Conservation (phyloP, 768 basidiomycete species). For the Boletellus ananiceps region DNA sequence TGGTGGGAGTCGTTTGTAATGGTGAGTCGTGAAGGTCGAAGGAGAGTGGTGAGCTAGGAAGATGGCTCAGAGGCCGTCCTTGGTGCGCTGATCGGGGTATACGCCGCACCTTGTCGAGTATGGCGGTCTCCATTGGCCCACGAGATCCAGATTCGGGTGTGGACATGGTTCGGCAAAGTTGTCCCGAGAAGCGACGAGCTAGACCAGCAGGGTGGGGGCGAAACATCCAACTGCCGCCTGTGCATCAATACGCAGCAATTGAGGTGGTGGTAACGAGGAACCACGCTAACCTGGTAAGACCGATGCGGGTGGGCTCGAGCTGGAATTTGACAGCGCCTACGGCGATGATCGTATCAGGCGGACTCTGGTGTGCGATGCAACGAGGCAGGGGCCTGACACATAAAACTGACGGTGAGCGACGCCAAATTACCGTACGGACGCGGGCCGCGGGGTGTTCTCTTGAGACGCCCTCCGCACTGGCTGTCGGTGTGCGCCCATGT, state of each 20-base stretch:
- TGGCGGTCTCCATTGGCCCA: slow-evolving; percentile 57
- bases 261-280: slow-evolving; percentile 9
- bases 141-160: slow-evolving; percentile 24
- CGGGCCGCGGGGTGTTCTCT: too few species aligned
- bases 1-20: slow-evolving; percentile 82
- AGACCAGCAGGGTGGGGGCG: slow-evolving; percentile 17
- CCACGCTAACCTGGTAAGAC: slow-evolving; percentile 8
- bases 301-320: slow-evolving; percentile 2
- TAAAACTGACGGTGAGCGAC: slow-evolving; percentile 3
- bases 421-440: slow-evolving; percentile 4
- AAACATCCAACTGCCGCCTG: slow-evolving; percentile 23
- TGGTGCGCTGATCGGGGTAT: slow-evolving; percentile 20
- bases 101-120: slow-evolving; percentile 50
- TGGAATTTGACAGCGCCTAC: slow-evolving; percentile 13
- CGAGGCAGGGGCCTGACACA: slow-evolving; percentile 17
- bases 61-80: slow-evolving; percentile 19
- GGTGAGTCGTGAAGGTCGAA: slow-evolving; percentile 58
- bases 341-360: neutral
- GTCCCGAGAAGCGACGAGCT: slow-evolving; percentile 17
- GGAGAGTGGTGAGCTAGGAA: slow-evolving; percentile 53
- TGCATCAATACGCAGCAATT: slow-evolving; percentile 22
- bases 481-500: neutral
- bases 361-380: slow-evolving; percentile 2
- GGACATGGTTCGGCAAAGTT: slow-evolving; percentile 26
- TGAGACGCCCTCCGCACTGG: too few species aligned